Base-by-base conservation (phyloP, 2,329 filamentous ascomycete species). In the Cordyceps cicadae region DNA sequence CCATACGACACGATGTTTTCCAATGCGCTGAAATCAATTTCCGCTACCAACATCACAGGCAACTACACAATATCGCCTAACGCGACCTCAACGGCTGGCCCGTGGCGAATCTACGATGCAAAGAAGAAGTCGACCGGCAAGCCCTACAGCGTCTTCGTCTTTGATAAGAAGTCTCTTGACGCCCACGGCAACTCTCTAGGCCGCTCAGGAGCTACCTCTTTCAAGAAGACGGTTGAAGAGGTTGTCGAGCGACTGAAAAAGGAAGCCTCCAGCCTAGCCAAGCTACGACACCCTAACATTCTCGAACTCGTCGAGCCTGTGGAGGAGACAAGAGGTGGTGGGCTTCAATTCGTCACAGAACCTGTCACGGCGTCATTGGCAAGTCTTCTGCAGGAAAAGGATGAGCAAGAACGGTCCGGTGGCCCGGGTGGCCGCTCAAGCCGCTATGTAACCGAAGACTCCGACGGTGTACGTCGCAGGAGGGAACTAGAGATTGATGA, bases 101-200 rank as follows among this genome's bases (percentile, higher is more conserved):
- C 92, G 62, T 99, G 94, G 94, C 96, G 92, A 78, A 94, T 99
- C 69, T 93, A 93, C 81, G 92, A 97, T 77, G 92, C 90, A 62
- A 97, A 96, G 79, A 95, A 95, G 77, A 97, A 97, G 76, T 91
- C 89, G 34, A 96, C 92, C 0, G 90, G 90, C 66, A 96, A 94
- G 72, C 75, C 87, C 8, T 94, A 88, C 60, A 97, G 92, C 17
- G 87, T 97, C 66, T 99, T 97, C 69, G 87, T 97, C 66, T 97
- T 97, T 72, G 94, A 99, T 66, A 87, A 86, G 71, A 96, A 95
- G 75, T 84, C 85, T 0, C 78, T 99, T 59, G 92, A 97, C 62
- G 77, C 84, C 11, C 72, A 76, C 61, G 70, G 70, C 55, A 71
- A 62, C 65, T 71, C 73, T 0, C 62, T 76, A n/a, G 74, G 75